Base-by-base conservation (phyloP, 2,329 filamentous ascomycete species). In the Clonostachys rosea region DNA sequence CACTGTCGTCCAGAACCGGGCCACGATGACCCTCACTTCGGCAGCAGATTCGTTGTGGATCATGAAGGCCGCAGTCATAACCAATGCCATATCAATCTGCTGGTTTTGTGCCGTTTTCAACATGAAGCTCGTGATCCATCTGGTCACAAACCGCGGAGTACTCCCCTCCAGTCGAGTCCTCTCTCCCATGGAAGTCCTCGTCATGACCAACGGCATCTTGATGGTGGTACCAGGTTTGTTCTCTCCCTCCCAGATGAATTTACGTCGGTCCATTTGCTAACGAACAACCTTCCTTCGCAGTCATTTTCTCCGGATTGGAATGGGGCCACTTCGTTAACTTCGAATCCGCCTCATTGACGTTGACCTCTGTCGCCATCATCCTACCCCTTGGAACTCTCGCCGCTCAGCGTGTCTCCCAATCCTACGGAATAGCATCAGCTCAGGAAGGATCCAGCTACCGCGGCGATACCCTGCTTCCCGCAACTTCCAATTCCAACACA, bases 31-130 rank as follows among this genome's bases (percentile, higher is more conserved):
- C 14, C 10, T 30, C 10, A 24, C 18, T 16, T 43, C 47, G 6
- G 34, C 40, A 14, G n/a, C n/a, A 14, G 30, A 39, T 12, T n/a
- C 35, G 11, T 24, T 37, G 30, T 46, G 47, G 68, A 54, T 75
- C 9, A 59, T 66, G 4, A 54, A 70, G 45, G 58, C 61, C 33
- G 66, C 67, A 30, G 58, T 70, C 30, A 62, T 70, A 35, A 57
- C 66, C 43, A 69, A 68, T n/a, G 63, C 65, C 16, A 50, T 65
- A 11, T 70, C 67, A 14, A 71, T 74, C 34, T 69, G 65, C 49
- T 81, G 75, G 70, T 81, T 78, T 63, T 79, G 75, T 54, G 71
- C 73, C 37, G 54, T 81, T 35, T 82, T 82, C 64, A 78, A 78
- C 56, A 52, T 68, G 47, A 73, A 78, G 47, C 64, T 81, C 10